Percentiles rank a stretch among this genome's conserved stretches.
phyloP scores from a whole-genome alignment of 2,329 filamentous ascomycete species.

The Ophiostoma angusticollis region DNA sequence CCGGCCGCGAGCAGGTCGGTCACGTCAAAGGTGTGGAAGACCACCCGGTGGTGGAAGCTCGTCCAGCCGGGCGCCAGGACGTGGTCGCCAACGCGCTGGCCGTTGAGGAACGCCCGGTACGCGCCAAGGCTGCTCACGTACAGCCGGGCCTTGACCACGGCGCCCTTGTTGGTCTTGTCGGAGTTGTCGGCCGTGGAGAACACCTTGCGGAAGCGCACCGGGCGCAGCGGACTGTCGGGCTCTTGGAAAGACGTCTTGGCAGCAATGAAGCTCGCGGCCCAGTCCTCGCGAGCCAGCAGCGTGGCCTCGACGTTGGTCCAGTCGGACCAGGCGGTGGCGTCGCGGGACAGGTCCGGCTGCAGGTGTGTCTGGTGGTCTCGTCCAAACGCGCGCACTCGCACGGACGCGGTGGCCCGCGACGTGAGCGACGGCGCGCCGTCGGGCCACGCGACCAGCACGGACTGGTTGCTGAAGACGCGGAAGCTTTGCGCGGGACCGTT shows the following conservation, averaged over 20 bases:
- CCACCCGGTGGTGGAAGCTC: conserved; percentile 26
- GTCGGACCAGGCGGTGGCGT: not conserved
- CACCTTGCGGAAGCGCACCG: not conserved
- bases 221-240: not conserved
- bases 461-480: not conserved
- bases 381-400: not conserved
- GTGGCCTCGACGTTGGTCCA: not conserved
- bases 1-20: conserved; percentile 18
- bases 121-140: no score
- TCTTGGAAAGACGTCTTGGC: no score
- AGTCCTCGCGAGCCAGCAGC: not conserved
- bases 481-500: not conserved
- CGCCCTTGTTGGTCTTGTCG: not conserved
- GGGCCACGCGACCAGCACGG: not conserved
- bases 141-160: not conserved
- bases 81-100: conserved; percentile 18
- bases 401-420: not conserved
- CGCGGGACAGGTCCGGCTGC: no score
- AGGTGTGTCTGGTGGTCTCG: not conserved
- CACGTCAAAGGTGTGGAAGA: conserved; percentile 31
- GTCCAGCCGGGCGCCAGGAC: conserved; percentile 28
- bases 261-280: not conserved
- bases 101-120: conserved; percentile 16
- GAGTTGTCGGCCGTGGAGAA: no score
- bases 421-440: not conserved